These are phyloP conservation scores for Clarkia xantiana DNA, from an alignment of 345 rosid genomes.

Conservation along the genomic window DNA sequence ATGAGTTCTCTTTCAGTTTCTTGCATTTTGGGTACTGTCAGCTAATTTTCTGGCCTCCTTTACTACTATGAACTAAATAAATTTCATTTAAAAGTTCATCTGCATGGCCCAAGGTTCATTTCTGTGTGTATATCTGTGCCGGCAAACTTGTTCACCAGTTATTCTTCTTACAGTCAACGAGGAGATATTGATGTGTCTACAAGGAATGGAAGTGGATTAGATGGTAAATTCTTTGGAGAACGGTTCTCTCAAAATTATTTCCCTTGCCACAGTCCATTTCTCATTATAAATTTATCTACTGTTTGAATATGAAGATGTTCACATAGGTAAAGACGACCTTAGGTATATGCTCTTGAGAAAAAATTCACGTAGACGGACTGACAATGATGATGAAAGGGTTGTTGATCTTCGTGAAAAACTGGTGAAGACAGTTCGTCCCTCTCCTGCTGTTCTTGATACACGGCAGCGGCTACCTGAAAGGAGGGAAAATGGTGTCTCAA, in stretches of 20 bases:
- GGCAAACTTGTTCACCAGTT: not conserved
- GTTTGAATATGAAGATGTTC: conserved; percentile 31
- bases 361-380: conserved; percentile 30
- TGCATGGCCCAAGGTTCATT: not conserved
- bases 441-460: conserved; percentile 18
- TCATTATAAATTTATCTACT: conserved; percentile 5
- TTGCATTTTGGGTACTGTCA: too few relatives aligned
- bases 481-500: conserved; percentile 26
- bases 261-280: conserved; percentile 1
- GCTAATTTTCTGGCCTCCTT: too few relatives aligned
- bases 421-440: conserved; percentile 37
- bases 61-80: too few relatives aligned
- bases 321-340: conserved; percentile 58
- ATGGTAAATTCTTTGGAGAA: conserved; percentile 21
- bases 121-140: not conserved
- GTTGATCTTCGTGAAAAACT: conserved; percentile 73
- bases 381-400: conserved; percentile 26
- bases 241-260: not conserved
- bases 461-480: conserved; percentile 32
- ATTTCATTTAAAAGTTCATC: too few relatives aligned
- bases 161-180: conserved; percentile 49
- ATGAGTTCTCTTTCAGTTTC: too few relatives aligned
- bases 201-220: conserved; percentile 24
- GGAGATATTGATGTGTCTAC: conserved; percentile 27
- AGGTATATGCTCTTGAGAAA: conserved; percentile 70